Evolutionary conservation across 129 eudicot genomes (phyloP).

Genomic region (Artemisia annua): DNA sequence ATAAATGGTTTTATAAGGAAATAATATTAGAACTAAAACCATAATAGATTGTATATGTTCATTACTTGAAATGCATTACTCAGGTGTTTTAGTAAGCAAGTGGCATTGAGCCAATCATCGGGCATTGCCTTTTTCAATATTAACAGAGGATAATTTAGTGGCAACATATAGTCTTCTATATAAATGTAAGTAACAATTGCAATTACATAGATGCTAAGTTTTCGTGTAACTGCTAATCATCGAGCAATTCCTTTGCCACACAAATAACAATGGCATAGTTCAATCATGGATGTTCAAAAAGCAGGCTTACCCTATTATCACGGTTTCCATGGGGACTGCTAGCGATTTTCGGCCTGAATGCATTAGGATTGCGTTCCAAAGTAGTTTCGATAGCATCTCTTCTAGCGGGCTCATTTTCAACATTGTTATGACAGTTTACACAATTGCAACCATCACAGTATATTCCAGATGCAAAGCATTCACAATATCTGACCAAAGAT

Average conservation of each 20-base stretch:
- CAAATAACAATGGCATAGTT: background rate
- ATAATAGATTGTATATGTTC: background rate
- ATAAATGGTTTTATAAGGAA: background rate
- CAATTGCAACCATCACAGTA: constrained; percentile 97
- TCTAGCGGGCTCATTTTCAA: constrained; percentile 68
- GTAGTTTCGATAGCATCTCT: constrained; percentile 63
- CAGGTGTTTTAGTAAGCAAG: background rate
- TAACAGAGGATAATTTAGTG: background rate
- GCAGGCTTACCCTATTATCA: constrained; percentile 57
- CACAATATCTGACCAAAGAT: constrained; percentile 68
- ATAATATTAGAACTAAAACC: too few species aligned
- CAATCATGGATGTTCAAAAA: background rate
- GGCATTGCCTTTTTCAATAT: too few species aligned
- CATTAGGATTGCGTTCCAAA: constrained; percentile 81
- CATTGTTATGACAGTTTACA: constrained; percentile 66
- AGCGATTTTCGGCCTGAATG: constrained; percentile 83
- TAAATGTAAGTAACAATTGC: constrained; percentile 1
- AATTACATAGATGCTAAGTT: background rate
- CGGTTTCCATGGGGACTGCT: constrained; percentile 67
- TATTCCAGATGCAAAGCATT: constrained; percentile 80
- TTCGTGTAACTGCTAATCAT: background rate
- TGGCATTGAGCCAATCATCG: background rate
- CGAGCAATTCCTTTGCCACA: background rate
- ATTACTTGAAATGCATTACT: constrained; percentile 5
- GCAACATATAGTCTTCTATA: too few species aligned